Conservation (phyloP, 2,329 filamentous ascomycete species). For the Akanthomyces muscarius region DNA sequence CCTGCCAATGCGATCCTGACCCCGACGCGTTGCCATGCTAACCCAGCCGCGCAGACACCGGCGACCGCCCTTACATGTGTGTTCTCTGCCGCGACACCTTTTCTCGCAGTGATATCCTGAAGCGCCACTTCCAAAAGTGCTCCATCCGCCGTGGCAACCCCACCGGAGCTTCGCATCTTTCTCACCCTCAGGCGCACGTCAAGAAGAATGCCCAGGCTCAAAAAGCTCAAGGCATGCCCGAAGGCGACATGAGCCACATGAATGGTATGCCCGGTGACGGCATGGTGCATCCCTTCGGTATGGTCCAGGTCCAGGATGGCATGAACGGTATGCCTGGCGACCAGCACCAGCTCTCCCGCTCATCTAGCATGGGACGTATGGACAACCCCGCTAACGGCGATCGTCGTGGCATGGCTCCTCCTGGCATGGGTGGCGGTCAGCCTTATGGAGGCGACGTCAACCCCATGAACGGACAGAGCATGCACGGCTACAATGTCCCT, state of each 20-base stretch:
- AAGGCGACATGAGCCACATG: conserved; percentile 56
- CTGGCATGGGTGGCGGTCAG: conserved; percentile 50
- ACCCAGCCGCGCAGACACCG: conserved; percentile 64
- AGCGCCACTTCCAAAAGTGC: conserved; percentile 99
- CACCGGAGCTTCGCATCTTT: conserved; percentile 89
- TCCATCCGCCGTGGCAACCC: conserved; percentile 94
- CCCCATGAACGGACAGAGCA: conserved; percentile 62
- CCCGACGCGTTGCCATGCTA: conserved; percentile 3
- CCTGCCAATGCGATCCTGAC: conserved; percentile 21
- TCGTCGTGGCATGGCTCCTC: conserved; percentile 50
- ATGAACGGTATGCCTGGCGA: conserved; percentile 58
- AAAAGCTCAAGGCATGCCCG: conserved; percentile 50
- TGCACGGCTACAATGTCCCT: conserved; percentile 61
- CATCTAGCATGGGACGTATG: conserved; percentile 56
- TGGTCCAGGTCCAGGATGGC: conserved; percentile 53
- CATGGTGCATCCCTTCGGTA: conserved; percentile 55
- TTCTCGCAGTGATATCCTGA: conserved; percentile 94
- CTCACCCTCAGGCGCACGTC: conserved; percentile 84
- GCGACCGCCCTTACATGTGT: conserved; percentile 97
- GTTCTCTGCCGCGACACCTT: conserved; percentile 97
- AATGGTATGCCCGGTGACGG: conserved; percentile 56
- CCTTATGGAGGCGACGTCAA: conserved; percentile 56
- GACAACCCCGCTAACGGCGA: conserved; percentile 52
- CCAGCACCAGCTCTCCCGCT: conserved; percentile 58
- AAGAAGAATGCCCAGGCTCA: conserved; percentile 67